Base-by-base conservation (phyloP, 176 grass and related monocot genomes). In the Hyparrhenia diplandra region DNA sequence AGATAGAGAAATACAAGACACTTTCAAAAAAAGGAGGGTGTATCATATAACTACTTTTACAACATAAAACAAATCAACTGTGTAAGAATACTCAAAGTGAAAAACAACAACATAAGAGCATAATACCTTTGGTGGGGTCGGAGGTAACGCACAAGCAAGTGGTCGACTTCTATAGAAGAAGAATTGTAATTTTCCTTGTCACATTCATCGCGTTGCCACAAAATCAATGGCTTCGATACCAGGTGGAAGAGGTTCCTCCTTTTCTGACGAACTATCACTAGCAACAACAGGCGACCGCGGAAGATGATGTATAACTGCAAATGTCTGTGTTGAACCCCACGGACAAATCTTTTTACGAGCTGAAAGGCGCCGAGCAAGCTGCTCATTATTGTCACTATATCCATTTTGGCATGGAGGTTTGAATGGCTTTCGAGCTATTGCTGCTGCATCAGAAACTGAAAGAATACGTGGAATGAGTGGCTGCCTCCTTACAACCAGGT, bases 381-480 rank as follows among this genome's bases (percentile, higher is more conserved):
- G 88, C 68, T 91, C 80, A 73, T 86, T 95, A 65, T 88, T 82
- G 46, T 93, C 79, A 79, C 77, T 88, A 61, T 99, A 93, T 77
- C 86, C 86, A 1, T 88, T 93, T 71, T 80, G 75, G 30, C 84
- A 90, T 42, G 90, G 92, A 88, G 92, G 90, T 83, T 99, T 99
- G 79, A 99, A 95, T 69, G 96, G 96, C 47, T 93, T 99, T 71
- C 93, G 88, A 76, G 89, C 92, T 73, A 93, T 83, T 13, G 82
- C 92, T 67, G 92, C 88, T 61, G 83, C 92, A 62, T 99, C 88
- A 83, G 96, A 91, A 82, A 99, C 90, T 27, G 90, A 95, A 79
- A 99, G 92, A 71, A 99, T 95, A 71, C 87, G 89, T 61, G 90
- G 92, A 76, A 99, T 99, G 74, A 99, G 88, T 78, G 96, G 85